These are phyloP conservation scores for Sugiyamaella xylanicola DNA, from an alignment of 1,139 yeast species.

Conservation along the genomic window DNA sequence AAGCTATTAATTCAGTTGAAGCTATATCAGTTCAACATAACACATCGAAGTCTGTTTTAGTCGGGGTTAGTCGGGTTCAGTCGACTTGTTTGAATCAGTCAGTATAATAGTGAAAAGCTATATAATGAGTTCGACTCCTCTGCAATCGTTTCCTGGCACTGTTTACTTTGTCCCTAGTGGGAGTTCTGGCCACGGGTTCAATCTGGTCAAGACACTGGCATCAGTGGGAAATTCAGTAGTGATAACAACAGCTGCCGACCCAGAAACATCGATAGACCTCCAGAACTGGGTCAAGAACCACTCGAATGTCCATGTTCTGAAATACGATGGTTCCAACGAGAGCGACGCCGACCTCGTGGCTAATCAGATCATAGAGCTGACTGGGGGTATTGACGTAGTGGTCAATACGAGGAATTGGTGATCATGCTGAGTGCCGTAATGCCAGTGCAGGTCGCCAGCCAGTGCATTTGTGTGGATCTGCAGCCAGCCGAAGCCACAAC, in stretches of 20 bases:
- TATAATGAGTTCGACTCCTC: neutral
- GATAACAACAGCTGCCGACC: conserved; percentile 18
- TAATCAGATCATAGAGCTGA: conserved; percentile 16
- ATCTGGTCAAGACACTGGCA: conserved; percentile 13
- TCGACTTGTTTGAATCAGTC: too few relatives aligned
- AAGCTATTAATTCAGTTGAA: too few relatives aligned
- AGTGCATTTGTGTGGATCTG: too few relatives aligned
- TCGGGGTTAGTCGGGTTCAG: too few relatives aligned
- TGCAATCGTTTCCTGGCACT: conserved; percentile 1
- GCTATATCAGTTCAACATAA: too few relatives aligned
- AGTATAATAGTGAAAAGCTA: too few relatives aligned
- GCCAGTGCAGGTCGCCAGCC: too few relatives aligned
- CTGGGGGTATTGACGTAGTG: conserved; percentile 20
- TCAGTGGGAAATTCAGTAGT: conserved; percentile 14
- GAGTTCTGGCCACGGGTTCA: conserved; percentile 20
- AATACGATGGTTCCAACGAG: conserved; percentile 14
- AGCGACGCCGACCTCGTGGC: conserved; percentile 18
- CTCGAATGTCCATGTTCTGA: conserved; percentile 20
- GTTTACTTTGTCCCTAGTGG: conserved; percentile 22
- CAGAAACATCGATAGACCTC: conserved; percentile 16
- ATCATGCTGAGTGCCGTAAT: too few relatives aligned
- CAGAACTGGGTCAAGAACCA: conserved; percentile 9
- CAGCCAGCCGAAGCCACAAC: too few relatives aligned
- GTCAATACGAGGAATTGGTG: conserved; percentile 8
- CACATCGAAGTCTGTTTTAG: neutral